A percentile compares a stretch with the other conserved stretches of the same genome.
Evolutionary conservation across 2,329 filamentous ascomycete species (phyloP).

Genomic region (Penicillium psychrosexuale): DNA sequence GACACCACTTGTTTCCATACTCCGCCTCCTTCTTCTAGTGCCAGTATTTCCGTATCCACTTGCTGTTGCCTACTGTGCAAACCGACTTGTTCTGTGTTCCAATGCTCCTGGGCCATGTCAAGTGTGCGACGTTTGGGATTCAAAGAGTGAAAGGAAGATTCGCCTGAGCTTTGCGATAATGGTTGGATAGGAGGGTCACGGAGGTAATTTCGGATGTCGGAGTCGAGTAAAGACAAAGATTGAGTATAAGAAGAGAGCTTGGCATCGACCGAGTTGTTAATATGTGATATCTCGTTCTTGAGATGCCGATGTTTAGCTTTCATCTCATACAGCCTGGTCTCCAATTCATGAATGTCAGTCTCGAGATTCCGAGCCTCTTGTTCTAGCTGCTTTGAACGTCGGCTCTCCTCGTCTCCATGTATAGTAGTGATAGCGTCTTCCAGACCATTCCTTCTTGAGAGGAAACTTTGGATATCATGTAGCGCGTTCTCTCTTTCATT

Average conservation of each 20-base stretch:
- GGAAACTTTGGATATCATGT: constrained; percentile 51
- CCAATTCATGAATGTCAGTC: constrained; percentile 56
- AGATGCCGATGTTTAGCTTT: constrained; percentile 54
- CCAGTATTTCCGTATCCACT: constrained; percentile 53
- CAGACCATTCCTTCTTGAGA: constrained; percentile 49
- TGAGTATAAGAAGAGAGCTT: constrained; percentile 58
- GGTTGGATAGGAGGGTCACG: constrained; percentile 45
- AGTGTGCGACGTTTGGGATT: constrained; percentile 58
- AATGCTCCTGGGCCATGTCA: constrained; percentile 58
- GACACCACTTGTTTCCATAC: constrained; percentile 57
- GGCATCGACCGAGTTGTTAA: constrained; percentile 57
- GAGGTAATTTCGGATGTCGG: constrained; percentile 54
- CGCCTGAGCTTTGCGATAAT: constrained; percentile 25
- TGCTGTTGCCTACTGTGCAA: constrained; percentile 45
- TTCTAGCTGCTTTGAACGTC: constrained; percentile 46
- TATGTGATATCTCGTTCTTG: constrained; percentile 50
- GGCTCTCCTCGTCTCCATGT: constrained; percentile 45
- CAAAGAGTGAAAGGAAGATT: constrained; percentile 49
- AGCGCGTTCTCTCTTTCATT: constrained; percentile 48
- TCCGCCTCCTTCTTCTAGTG: constrained; percentile 57
- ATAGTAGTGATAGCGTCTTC: constrained; percentile 52
- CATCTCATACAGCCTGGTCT: constrained; percentile 55
- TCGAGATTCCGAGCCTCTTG: constrained; percentile 53
- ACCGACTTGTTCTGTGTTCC: constrained; percentile 49
- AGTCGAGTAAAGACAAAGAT: constrained; percentile 55